Evolutionary conservation across 225 moss, liverwort and hornwort genomes (phyloP).

Genomic region (Marchantia polymorpha): DNA sequence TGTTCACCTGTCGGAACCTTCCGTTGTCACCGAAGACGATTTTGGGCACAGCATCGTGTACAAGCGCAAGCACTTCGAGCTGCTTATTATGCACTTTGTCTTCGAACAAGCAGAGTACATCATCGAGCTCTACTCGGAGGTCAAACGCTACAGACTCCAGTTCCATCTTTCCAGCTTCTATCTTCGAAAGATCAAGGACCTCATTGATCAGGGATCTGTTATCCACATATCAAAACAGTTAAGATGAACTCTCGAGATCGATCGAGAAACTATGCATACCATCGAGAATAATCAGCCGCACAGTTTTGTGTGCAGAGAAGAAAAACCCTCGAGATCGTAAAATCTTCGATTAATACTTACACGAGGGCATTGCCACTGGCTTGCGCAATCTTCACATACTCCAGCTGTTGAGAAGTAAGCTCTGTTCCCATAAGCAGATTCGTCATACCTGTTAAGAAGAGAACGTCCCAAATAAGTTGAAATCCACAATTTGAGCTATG

Average conservation of each 20-base stretch:
- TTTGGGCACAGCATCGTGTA: conserved; percentile 63
- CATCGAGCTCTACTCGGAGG: conserved; percentile 60
- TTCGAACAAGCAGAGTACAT: conserved; percentile 62
- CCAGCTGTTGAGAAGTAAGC: conserved; percentile 51
- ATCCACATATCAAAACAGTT: background rate
- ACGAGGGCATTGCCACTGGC: conserved; percentile 69
- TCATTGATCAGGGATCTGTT: conserved; percentile 69
- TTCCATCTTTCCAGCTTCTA: conserved; percentile 85
- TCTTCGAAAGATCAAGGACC: conserved; percentile 78
- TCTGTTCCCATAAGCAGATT: conserved; percentile 76
- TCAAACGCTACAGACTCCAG: conserved; percentile 68
- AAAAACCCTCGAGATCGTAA: background rate
- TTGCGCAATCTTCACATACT: conserved; percentile 74
- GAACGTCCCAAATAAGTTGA: background rate
- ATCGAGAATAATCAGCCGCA: background rate
- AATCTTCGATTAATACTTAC: conserved; percentile 29
- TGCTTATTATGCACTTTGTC: conserved; percentile 56
- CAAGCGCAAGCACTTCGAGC: conserved; percentile 59
- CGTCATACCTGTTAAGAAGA: conserved; percentile 58
- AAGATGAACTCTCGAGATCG: background rate
- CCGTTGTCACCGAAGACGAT: conserved; percentile 59
- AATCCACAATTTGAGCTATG: background rate
- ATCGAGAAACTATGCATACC: too few relatives aligned
- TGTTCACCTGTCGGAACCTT: conserved; percentile 58
- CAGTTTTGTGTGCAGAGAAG: background rate